These are phyloP conservation scores for Suillus tomentosus DNA, from an alignment of 768 basidiomycete species.

Conservation along the genomic window DNA sequence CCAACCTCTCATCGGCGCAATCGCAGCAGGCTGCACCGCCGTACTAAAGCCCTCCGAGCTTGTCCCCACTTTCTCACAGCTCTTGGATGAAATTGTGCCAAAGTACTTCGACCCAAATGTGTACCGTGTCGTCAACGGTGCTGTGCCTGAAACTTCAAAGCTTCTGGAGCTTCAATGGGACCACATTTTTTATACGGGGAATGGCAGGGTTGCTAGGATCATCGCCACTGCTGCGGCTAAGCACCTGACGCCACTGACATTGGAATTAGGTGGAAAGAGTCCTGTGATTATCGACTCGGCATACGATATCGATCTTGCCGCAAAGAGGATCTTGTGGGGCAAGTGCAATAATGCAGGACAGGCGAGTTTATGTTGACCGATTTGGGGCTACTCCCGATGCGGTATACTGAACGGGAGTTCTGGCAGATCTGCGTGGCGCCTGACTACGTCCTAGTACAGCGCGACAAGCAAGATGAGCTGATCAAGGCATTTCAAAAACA, in stretches of 20 bases:
- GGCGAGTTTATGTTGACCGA: constrained; percentile 29
- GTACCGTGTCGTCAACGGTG: constrained; percentile 56
- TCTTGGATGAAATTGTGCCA: constrained; percentile 57
- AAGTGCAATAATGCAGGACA: constrained; percentile 70
- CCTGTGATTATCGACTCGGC: constrained; percentile 47
- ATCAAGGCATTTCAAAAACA: constrained; percentile 45
- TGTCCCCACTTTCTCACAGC: constrained; percentile 46
- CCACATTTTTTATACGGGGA: constrained; percentile 42
- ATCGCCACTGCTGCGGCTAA: constrained; percentile 28
- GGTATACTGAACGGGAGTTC: background rate
- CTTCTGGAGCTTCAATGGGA: constrained; percentile 34
- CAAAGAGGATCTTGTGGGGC: constrained; percentile 67
- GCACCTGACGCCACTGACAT: constrained; percentile 36
- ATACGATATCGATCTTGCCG: constrained; percentile 49
- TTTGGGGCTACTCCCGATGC: background rate
- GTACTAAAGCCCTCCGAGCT: constrained; percentile 69
- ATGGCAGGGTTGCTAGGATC: constrained; percentile 28
- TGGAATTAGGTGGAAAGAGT: constrained; percentile 44
- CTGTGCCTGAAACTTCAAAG: constrained; percentile 39
- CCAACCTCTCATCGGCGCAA: constrained; percentile 67
- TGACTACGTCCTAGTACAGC: constrained; percentile 47
- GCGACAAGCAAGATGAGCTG: constrained; percentile 47
- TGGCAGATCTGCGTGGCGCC: constrained; percentile 43
- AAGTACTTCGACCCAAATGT: constrained; percentile 54
- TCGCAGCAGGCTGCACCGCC: constrained; percentile 70